Conservation (phyloP, 2,329 filamentous ascomycete genomes). For the Magnaporthiopsis incrustans region DNA sequence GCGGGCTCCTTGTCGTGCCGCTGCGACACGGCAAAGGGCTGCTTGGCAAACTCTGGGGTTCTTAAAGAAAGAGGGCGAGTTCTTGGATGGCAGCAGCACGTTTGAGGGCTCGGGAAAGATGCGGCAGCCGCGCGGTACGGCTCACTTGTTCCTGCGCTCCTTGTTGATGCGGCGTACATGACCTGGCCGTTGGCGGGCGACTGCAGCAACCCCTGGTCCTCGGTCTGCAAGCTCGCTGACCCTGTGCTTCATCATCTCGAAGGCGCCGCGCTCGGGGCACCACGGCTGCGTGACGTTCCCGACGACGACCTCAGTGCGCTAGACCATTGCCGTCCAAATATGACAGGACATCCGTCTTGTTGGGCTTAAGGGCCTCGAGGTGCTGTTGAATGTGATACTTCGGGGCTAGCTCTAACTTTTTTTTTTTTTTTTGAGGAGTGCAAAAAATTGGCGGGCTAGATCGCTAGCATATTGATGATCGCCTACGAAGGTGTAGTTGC, state of each 20-base stretch:
- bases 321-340: slow-evolving; percentile 32
- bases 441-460: background rate
- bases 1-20: slow-evolving; percentile 38
- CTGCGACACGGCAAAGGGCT: slow-evolving; percentile 29
- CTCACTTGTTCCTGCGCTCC: slow-evolving; percentile 29
- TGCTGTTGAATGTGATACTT: background rate
- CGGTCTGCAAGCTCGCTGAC: slow-evolving; percentile 17
- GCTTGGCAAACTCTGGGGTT: slow-evolving; percentile 15
- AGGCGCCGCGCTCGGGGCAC: slow-evolving; percentile 26
- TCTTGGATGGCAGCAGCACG: slow-evolving; percentile 26
- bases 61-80: slow-evolving; percentile 23
- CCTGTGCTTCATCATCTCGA: slow-evolving; percentile 25
- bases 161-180: slow-evolving; percentile 30
- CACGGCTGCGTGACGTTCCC: slow-evolving; percentile 25
- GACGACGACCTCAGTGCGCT: slow-evolving; percentile 24
- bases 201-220: slow-evolving; percentile 18
- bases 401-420: background rate
- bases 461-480: background rate
- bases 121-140: slow-evolving; percentile 32
- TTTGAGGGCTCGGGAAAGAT: slow-evolving; percentile 27
- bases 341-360: slow-evolving; percentile 37
- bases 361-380: slow-evolving; percentile 38
- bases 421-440: background rate
- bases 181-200: slow-evolving; percentile 28
- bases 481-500: slow-evolving; percentile 1